phyloP scores from a whole-genome alignment of 305 asterid species.

The Fraxinus greggii region DNA sequence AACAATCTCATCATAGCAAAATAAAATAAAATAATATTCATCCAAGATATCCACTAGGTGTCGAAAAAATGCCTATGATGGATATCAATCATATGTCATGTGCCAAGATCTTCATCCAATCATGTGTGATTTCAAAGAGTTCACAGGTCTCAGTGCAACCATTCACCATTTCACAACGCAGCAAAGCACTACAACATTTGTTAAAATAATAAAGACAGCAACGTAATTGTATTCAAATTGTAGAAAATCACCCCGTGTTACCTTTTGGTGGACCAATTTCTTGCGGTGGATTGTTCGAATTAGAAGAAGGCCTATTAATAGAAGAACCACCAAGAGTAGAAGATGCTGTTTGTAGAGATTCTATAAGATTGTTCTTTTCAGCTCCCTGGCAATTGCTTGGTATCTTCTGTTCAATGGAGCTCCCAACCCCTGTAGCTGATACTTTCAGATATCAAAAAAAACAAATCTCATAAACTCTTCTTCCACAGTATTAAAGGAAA shows the following conservation, averaged over 20 bases:
- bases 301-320: conserved; percentile 67
- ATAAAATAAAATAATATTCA: neutral
- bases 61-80: neutral
- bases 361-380: conserved; percentile 57
- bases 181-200: neutral
- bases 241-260: conserved; percentile 12
- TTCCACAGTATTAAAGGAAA: conserved; percentile 12
- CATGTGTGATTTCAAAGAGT: neutral
- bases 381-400: conserved; percentile 40
- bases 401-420: conserved; percentile 41
- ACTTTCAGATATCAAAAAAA: conserved; percentile 28
- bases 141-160: neutral
- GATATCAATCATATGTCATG: neutral
- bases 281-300: conserved; percentile 63
- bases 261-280: conserved; percentile 73
- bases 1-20: neutral
- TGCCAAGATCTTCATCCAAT: neutral
- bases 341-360: conserved; percentile 44
- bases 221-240: neutral
- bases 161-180: neutral
- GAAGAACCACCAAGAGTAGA: conserved; percentile 44
- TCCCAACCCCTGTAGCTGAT: conserved; percentile 50
- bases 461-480: conserved; percentile 24
- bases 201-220: conserved; percentile 12
- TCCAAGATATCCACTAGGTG: conserved; percentile 11